These are phyloP conservation scores for Dioscorea dumetorum DNA, from an alignment of 106 monocot genomes.

Conservation along the genomic window DNA sequence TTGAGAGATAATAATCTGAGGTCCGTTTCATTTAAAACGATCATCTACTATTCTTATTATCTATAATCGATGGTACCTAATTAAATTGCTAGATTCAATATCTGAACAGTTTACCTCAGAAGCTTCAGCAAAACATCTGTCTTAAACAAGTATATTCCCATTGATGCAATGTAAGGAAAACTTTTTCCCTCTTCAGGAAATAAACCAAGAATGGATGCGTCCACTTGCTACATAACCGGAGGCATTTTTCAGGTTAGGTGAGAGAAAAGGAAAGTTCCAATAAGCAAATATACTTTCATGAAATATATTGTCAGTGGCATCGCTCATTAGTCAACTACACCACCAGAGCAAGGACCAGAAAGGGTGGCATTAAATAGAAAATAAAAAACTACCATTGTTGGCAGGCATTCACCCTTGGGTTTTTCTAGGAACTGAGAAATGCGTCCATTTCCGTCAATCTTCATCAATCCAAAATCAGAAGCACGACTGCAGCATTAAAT, in stretches of 20 bases:
- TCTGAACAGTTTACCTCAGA: slow-evolving; percentile 25
- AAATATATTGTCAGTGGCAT: too few relatives aligned
- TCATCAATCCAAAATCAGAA: slow-evolving; percentile 54
- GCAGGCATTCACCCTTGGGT: slow-evolving; percentile 47
- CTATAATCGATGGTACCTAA: too few relatives aligned
- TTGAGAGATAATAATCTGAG: too few relatives aligned
- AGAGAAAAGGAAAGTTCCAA: too few relatives aligned
- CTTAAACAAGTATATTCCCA: slow-evolving; percentile 57
- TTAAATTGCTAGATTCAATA: too few relatives aligned
- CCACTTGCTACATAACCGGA: slow-evolving; percentile 33
- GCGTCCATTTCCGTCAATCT: slow-evolving; percentile 33
- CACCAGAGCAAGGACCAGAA: too few relatives aligned
- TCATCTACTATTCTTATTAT: too few relatives aligned
- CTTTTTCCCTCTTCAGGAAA: slow-evolving; percentile 24
- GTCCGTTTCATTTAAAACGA: too few relatives aligned
- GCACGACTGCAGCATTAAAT: slow-evolving; percentile 33
- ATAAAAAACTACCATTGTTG: slow-evolving; percentile 31
- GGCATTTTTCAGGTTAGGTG: not conserved
- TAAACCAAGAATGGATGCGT: slow-evolving; percentile 38
- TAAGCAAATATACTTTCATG: too few relatives aligned
- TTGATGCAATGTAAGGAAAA: slow-evolving; percentile 50
- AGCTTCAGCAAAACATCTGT: slow-evolving; percentile 38
- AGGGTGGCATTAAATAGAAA: too few relatives aligned
- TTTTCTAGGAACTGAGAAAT: slow-evolving; percentile 50
- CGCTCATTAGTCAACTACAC: too few relatives aligned